These are phyloP conservation scores for Kodamaea alishanica DNA, from an alignment of 1,139 yeast species.

Conservation along the genomic window DNA sequence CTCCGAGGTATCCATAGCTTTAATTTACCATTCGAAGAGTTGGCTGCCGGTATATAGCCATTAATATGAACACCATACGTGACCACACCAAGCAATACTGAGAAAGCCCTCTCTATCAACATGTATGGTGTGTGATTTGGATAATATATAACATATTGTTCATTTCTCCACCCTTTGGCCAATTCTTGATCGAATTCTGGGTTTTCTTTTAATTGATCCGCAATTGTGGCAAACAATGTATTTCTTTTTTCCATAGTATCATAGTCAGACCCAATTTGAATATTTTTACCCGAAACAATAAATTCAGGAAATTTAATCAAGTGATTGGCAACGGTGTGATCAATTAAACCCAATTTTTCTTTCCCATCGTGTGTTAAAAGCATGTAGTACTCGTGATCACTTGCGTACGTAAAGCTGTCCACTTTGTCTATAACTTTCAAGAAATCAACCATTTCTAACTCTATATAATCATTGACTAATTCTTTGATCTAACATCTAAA, in stretches of 20 bases:
- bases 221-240: conserved; percentile 42
- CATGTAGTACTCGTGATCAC: conserved; percentile 25
- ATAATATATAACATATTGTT: conserved; percentile 68
- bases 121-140: conserved; percentile 57
- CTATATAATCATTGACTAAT: neutral
- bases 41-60: conserved; percentile 57
- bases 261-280: conserved; percentile 35
- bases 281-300: conserved; percentile 23
- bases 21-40: conserved; percentile 38
- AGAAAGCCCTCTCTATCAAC: conserved; percentile 72
- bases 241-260: conserved; percentile 49
- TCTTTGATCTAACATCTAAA: too few species aligned
- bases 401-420: conserved; percentile 47
- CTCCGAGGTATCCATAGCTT: conserved; percentile 86
- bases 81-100: conserved; percentile 77
- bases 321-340: conserved; percentile 41
- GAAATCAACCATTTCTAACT: neutral
- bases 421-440: conserved; percentile 31
- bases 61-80: conserved; percentile 88
- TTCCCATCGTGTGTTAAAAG: conserved; percentile 51
- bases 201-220: conserved; percentile 37
- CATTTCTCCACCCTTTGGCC: conserved; percentile 81
- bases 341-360: conserved; percentile 50
- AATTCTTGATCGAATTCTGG: conserved; percentile 40
- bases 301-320: conserved; percentile 33